phyloP scores from a whole-genome alignment of 495 filamentous ascomycete genomes.

The Gamarada debralockiae region DNA sequence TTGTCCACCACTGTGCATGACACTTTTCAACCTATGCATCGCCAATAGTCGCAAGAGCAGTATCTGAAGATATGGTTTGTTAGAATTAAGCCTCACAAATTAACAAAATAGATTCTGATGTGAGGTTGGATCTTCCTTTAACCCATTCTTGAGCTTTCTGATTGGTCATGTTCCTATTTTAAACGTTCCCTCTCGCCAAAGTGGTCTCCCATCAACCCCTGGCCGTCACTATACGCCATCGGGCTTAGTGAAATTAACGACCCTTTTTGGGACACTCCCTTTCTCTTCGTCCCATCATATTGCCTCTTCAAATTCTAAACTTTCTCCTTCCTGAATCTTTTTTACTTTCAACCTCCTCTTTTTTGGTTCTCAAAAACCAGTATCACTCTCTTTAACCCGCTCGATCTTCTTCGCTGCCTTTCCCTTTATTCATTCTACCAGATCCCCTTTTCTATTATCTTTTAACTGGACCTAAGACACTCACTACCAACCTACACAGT shows the following conservation, averaged over 20 bases:
- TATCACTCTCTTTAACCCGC: constrained; percentile 20
- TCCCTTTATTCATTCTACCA: background rate
- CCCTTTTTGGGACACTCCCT: background rate
- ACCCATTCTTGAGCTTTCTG: too few relatives aligned
- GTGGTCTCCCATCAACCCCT: too few relatives aligned
- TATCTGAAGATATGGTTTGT: too few relatives aligned
- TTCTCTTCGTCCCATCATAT: constrained; percentile 3
- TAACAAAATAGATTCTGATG: too few relatives aligned
- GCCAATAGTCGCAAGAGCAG: too few relatives aligned
- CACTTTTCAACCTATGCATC: too few relatives aligned
- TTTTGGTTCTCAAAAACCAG: constrained; percentile 6
- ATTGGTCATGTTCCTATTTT: too few relatives aligned
- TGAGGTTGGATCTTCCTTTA: too few relatives aligned
- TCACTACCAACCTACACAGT: background rate
- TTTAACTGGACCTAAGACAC: constrained; percentile 9
- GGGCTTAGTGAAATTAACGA: constrained; percentile 1
- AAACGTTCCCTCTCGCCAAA: too few relatives aligned
- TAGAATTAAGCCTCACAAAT: too few relatives aligned
- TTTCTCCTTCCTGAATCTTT: background rate
- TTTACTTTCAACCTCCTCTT: constrained; percentile 1
- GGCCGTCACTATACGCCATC: too few relatives aligned
- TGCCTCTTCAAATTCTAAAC: constrained; percentile 11
- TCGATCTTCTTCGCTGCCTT: constrained; percentile 15
- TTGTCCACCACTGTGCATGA: too few relatives aligned
- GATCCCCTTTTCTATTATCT: background rate